phyloP scores from a whole-genome alignment of 495 filamentous ascomycete genomes.

The Penicillium salamii region DNA sequence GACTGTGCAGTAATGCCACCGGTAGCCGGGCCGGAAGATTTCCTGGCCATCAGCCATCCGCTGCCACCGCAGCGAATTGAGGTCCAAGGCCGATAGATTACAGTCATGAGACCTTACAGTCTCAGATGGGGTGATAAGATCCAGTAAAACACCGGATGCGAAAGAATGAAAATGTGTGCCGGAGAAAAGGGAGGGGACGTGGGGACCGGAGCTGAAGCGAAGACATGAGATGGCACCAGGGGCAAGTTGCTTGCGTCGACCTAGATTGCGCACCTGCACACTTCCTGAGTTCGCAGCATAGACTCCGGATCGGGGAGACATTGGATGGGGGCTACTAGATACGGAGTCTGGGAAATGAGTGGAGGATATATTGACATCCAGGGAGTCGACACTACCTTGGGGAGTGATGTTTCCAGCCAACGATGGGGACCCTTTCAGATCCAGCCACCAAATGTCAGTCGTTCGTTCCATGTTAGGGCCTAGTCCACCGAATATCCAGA shows the following conservation, averaged over 20 bases:
- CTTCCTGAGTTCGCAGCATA: conserved; percentile 90
- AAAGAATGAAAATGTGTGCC: conserved; percentile 94
- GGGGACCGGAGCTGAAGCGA: conserved; percentile 82
- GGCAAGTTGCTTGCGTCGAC: conserved; percentile 66
- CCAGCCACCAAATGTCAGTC: conserved; percentile 94
- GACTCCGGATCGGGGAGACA: conserved; percentile 58
- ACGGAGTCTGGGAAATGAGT: conserved; percentile 46
- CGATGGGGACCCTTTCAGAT: conserved; percentile 82
- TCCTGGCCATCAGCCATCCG: conserved; percentile 90
- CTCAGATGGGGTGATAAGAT: conserved; percentile 88
- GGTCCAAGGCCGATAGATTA: conserved; percentile 81
- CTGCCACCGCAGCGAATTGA: conserved; percentile 85
- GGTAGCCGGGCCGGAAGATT: conserved; percentile 80
- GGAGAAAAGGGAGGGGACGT: conserved; percentile 81
- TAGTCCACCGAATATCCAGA: conserved; percentile 97
- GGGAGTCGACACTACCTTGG: conserved; percentile 60
- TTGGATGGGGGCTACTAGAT: conserved; percentile 37
- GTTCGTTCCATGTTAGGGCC: conserved; percentile 94
- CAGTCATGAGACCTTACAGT: conserved; percentile 83
- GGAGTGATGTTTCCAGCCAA: conserved; percentile 67
- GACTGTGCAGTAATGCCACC: conserved; percentile 97
- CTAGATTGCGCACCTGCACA: conserved; percentile 74
- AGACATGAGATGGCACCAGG: conserved; percentile 88
- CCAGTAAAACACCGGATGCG: conserved; percentile 86
- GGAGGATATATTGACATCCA: conserved; percentile 22